Base-by-base conservation (phyloP, 163 green algal genomes). In the Chlorella variabilis region DNA sequence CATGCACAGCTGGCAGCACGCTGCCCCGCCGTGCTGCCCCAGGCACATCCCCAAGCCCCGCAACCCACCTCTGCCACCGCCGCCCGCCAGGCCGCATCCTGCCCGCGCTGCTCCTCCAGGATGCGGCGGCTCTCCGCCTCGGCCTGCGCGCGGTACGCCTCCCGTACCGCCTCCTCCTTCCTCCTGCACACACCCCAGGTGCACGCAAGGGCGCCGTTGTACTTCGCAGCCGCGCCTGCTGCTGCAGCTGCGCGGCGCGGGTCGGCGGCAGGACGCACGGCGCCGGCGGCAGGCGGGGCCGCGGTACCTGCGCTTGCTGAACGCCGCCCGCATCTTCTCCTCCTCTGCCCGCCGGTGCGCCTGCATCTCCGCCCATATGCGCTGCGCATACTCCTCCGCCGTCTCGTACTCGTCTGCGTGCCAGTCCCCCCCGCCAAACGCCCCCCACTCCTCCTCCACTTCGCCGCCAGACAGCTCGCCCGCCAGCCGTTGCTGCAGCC, bases 361-460 rank as follows among this genome's bases (percentile, higher is more conserved):
- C 58, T 77, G 70, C 91, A 94, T 95, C 33, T 94, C 86, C 38
- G 79, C 65, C 91, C 91, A 95, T 36, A 95, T 87, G 58, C 91
- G 87, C 34, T 86, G 71, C 2, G 91, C 91, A 84, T 91, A 95
- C 18, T 74, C 86, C 38, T 95, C 91, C 25, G 82, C 49, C 8
- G 82, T 86, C 31, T 95, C 91, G 15, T 86, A 88, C 80, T 93
- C 71, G 5, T 84, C 81, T 11, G 82, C 84, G 11, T 78, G 33
- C 81, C 81, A 78, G 36, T 74, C 67, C 7, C 68, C 67, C 21
- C 42, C 78, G 13, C 68, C 70, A 29, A 34, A 67, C 59, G 59
- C 59, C 5, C 59, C 59, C 59, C 59, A 67, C 59, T 67, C 59
- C 59, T 67, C 59, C n/a, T 67, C 54, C 54, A 11, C 59, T 27